Percentiles rank a stretch among this genome's conserved stretches.
Conservation (phyloP, 208 protist species). For the Naegleria gruberi region DNA sequence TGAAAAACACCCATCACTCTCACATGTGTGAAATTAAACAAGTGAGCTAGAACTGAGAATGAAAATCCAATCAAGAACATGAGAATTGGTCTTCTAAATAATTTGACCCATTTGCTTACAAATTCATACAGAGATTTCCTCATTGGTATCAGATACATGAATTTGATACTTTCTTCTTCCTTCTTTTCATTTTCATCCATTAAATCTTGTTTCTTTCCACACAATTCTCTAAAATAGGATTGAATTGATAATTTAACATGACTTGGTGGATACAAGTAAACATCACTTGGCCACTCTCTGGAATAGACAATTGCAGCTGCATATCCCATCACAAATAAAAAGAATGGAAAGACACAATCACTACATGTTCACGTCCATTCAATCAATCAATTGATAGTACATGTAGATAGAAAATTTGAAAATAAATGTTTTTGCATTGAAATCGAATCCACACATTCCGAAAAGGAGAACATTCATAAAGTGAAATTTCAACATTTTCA, state of each 20-base stretch:
- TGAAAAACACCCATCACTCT: neutral
- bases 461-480: too few species aligned
- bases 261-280: neutral
- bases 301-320: neutral
- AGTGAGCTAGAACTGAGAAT: neutral
- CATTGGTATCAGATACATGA: neutral
- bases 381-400: too few species aligned
- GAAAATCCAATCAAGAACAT: neutral
- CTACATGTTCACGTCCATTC: neutral
- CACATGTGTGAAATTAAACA: neutral
- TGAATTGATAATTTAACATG: neutral
- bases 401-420: too few species aligned
- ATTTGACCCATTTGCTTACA: neutral
- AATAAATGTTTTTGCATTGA: too few species aligned
- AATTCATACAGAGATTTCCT: neutral
- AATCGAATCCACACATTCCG: too few species aligned
- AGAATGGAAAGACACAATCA: neutral
- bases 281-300: neutral
- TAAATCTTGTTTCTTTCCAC: neutral
- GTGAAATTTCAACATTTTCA: neutral
- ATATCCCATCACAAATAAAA: neutral
- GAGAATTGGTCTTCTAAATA: neutral
- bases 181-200: neutral
- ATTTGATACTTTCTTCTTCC: neutral
- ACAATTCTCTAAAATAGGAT: neutral